Base-by-base conservation (phyloP, 495 filamentous ascomycete genomes). In the Penicillium mononematosum region DNA sequence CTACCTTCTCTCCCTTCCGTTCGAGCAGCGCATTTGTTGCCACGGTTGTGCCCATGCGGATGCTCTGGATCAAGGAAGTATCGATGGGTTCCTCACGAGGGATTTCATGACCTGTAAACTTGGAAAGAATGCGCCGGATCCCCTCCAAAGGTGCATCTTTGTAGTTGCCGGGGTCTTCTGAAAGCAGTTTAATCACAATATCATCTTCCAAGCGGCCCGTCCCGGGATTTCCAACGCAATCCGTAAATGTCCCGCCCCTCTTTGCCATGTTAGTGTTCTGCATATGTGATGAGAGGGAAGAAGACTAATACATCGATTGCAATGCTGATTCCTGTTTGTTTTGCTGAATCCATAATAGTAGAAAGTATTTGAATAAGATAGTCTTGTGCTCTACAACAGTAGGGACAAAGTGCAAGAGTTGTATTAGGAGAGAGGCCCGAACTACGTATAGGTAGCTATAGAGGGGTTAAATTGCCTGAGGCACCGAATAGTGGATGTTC, bases 11-110 rank as follows among this genome's bases (percentile, higher is more conserved):
- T 4, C 92, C 92, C 72, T 97, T 96, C 38, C 92, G 74, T 70
- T 97, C 92, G 0, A 97, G 78, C 46, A 97, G 71, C 27, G 89
- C 89, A 62, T 92, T 92, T 6, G 89, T 92, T 2, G 88, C 89
- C 24, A 92, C 89, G 1, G 89, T 92, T 12, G 89, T 92, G 11
- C 89, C 89, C 88, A 92, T 91, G 52, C 88, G 85, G 62, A 91
- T 90, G 41, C 84, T 88, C 48, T 89, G 81, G 61, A 96, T 95
- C 19, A 59, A 36, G 19, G 85, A 82, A 1, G 92, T 96, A 67
- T 96, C 89, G 16, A 96, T 73, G 0, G 87, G 77, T 67, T 88
- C 76, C n/a, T 88, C 91, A 5, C 90, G 83, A 1, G 88, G 86
- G 9, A 93, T 88, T 31, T 90, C 85, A 24, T 77, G 75, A 45